Conservation (phyloP, 1,284 basidiomycete species). For the Phylloporus sp. region DNA sequence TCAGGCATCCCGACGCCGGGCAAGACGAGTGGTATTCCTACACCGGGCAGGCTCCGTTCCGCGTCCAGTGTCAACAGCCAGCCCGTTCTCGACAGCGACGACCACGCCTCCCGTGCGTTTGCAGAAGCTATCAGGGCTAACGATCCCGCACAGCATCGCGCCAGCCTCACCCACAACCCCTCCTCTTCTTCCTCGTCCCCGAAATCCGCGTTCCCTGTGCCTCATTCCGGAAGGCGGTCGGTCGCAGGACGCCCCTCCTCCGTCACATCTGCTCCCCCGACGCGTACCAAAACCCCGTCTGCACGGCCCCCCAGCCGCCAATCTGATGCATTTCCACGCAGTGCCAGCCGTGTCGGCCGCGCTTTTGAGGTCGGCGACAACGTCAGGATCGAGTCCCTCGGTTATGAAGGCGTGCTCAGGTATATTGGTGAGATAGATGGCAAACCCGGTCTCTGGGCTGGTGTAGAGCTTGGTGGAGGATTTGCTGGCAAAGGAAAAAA, state of each 20-base stretch:
- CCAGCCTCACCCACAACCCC: slow-evolving; percentile 47
- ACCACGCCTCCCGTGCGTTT: slow-evolving; percentile 72
- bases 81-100: slow-evolving; percentile 48
- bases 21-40: slow-evolving; percentile 66
- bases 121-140: slow-evolving; percentile 80
- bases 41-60: slow-evolving; percentile 75
- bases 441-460: slow-evolving; percentile 89
- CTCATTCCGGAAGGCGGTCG: slow-evolving; percentile 50
- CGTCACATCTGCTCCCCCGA: slow-evolving; percentile 50
- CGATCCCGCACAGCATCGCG: slow-evolving; percentile 75
- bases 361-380: slow-evolving; percentile 78
- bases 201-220: slow-evolving; percentile 29
- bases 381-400: slow-evolving; percentile 85
- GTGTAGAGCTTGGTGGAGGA: slow-evolving; percentile 86
- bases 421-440: slow-evolving; percentile 87
- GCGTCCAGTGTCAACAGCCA: slow-evolving; percentile 55
- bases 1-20: slow-evolving; percentile 70
- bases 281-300: slow-evolving; percentile 62
- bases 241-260: slow-evolving; percentile 57
- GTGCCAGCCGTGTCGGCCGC: slow-evolving; percentile 51
- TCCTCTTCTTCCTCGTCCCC: slow-evolving; percentile 60
- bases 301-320: slow-evolving; percentile 66
- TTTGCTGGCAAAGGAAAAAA: slow-evolving; percentile 96
- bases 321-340: slow-evolving; percentile 62
- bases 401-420: slow-evolving; percentile 82